Evolutionary conservation across 2,329 filamentous ascomycete species (phyloP), one percentile per base, ranked within the genome.

Genomic region (Cladosporium cucumerinum): DNA sequence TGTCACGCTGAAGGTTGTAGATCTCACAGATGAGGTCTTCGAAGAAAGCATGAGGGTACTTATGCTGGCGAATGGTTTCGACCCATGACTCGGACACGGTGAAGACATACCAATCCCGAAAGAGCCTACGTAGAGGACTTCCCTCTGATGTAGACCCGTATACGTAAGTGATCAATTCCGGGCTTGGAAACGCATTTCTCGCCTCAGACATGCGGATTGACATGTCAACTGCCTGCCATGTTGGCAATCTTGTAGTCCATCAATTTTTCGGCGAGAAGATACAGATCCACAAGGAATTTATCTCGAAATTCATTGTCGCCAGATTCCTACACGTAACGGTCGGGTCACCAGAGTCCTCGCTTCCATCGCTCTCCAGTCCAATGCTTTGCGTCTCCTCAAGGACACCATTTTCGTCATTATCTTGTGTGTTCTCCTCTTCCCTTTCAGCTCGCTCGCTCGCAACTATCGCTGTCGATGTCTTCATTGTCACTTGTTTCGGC

Each of bases 81-180:
- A 39, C 36, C 36, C 36, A 39, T 39, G 36, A 39, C 16, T 39
- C 36, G 5, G 83, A 86, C 68, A 87, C 86, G 3, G 86, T 87
- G 25, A 91, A 88, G 74, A 89, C 89, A 14, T 49, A 25, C 46
- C 46, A 49, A 26, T 49, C 46, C 11, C 46, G 46, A 14, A 14
- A 14, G 46, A 49, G 46, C 16, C 14, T 26, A 25, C 49, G 49
- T 14, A 52, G 23, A 25, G 26, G 25, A 10, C 25, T 52, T 25
- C 5, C 49, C 14, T 2, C 5, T n/a, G 25, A 5, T 18, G 49
- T 52, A 25, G 49, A 30, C 2, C 10, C 18, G 49, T 52, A 52
- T 12, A 28, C 49, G 14, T 28, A 52, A 25, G 18, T 10, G 14
- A 52, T 11, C 16, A 28, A 21, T 8, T 3, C 4, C 12, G 25